These are phyloP conservation scores for Aspergillus asperescens DNA, from an alignment of 495 filamentous ascomycete species.

Conservation along the genomic window DNA sequence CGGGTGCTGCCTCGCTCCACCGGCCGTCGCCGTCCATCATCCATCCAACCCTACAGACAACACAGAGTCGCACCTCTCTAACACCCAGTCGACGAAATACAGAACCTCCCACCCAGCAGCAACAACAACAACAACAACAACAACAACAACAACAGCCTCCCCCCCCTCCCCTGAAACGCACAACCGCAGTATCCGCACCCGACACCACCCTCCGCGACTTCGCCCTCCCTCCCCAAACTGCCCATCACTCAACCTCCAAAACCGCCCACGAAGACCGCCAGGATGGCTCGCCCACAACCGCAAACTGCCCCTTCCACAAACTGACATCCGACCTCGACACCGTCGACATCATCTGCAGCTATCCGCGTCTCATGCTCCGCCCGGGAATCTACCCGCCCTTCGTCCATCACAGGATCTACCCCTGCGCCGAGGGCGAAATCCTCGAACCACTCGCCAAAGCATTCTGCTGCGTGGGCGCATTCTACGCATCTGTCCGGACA, in stretches of 20 bases:
- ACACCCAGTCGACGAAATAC: background rate
- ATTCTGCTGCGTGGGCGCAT: slow-evolving; percentile 6
- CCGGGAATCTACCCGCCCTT: slow-evolving; percentile 6
- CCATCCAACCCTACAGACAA: too few relatives aligned
- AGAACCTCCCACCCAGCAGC: background rate
- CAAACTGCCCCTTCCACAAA: background rate
- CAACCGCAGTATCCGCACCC: too few relatives aligned
- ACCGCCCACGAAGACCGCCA: too few relatives aligned
- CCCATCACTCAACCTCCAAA: background rate
- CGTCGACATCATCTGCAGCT: slow-evolving; percentile 1
- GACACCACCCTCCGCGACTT: background rate
- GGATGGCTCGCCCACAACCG: background rate
- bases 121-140: background rate
- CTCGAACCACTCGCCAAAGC: background rate
- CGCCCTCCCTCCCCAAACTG: background rate
- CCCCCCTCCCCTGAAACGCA: too few relatives aligned
- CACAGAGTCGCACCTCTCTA: too few relatives aligned
- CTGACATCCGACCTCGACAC: slow-evolving; percentile 3
- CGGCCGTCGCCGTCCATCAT: background rate
- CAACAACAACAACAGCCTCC: background rate
- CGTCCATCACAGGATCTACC: slow-evolving; percentile 8
- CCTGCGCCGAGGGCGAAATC: slow-evolving; percentile 6
- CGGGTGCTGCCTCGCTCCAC: background rate
- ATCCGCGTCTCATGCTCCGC: slow-evolving; percentile 4
- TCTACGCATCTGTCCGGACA: slow-evolving; percentile 2